A percentile compares a stretch with the other conserved stretches of the same genome.
These are phyloP conservation scores for Capsicum rhomboideum DNA, from an alignment of 257 asterid species.

Conservation along the genomic window DNA sequence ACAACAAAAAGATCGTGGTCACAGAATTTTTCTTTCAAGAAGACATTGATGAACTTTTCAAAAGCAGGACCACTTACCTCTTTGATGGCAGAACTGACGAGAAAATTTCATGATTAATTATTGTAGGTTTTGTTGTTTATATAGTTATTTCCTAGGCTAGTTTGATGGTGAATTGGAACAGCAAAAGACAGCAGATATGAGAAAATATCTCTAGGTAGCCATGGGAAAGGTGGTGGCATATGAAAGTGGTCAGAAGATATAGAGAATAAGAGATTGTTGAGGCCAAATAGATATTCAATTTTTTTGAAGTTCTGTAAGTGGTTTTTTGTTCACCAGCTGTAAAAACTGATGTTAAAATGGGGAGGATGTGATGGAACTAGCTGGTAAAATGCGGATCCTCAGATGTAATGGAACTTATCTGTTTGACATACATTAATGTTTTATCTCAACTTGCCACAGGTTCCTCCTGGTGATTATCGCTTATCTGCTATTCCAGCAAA, in stretches of 20 bases:
- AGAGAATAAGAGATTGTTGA: not conserved
- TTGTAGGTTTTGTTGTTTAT: not conserved
- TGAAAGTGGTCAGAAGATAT: not conserved
- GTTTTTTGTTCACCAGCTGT: not conserved
- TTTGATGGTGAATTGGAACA: not conserved
- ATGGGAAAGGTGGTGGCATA: not conserved
- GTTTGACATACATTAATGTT: not conserved
- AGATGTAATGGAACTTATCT: not conserved
- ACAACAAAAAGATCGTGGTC: not conserved
- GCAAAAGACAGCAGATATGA: not conserved
- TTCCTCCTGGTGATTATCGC: slow-evolving; percentile 89
- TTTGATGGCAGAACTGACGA: not conserved
- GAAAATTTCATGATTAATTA: not conserved
- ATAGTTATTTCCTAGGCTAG: not conserved
- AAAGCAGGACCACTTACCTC: not conserved
- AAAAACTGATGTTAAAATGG: not conserved
- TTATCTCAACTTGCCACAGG: slow-evolving; percentile 42
- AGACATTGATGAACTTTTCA: not conserved
- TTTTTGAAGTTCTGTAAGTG: not conserved
- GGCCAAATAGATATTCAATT: not conserved
- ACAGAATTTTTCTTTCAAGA: not conserved
- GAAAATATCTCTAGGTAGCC: not conserved
- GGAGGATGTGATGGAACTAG: not conserved
- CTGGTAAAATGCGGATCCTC: not conserved
- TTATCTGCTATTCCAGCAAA: slow-evolving; percentile 79